phyloP scores from a whole-genome alignment of 2,329 filamentous ascomycete genomes.

The Curvularia verruculosa region DNA sequence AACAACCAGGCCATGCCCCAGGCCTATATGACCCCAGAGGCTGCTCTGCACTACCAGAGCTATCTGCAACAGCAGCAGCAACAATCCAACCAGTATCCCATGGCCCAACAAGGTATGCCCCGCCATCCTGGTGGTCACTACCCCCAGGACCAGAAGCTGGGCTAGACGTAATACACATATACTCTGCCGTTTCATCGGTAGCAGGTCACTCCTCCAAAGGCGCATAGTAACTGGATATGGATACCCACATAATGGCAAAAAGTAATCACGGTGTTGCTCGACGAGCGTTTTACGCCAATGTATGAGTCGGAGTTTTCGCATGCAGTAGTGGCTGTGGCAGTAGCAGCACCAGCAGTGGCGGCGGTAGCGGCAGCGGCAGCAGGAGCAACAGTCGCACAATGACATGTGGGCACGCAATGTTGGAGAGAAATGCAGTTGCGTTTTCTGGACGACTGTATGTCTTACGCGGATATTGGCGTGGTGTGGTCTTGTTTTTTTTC shows the following conservation, averaged over 20 bases:
- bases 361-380: slow-evolving; percentile 20
- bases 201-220: slow-evolving; percentile 39
- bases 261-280: slow-evolving; percentile 42
- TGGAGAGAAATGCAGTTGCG: slow-evolving; percentile 35
- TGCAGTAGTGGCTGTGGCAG: slow-evolving; percentile 29
- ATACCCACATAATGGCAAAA: slow-evolving; percentile 51
- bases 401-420: slow-evolving; percentile 42
- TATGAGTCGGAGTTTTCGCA: slow-evolving; percentile 27
- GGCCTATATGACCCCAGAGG: slow-evolving; percentile 69
- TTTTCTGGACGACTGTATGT: slow-evolving; percentile 43
- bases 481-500: slow-evolving; percentile 28
- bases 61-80: slow-evolving; percentile 69
- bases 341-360: slow-evolving; percentile 23
- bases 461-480: slow-evolving; percentile 46
- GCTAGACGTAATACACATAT: slow-evolving; percentile 40
- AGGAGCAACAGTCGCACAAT: slow-evolving; percentile 29
- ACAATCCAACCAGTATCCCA: slow-evolving; percentile 72
- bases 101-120: slow-evolving; percentile 80
- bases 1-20: slow-evolving; percentile 68
- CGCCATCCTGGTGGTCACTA: slow-evolving; percentile 67
- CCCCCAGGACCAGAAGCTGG: slow-evolving; percentile 63
- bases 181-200: slow-evolving; percentile 31
- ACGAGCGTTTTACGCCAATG: slow-evolving; percentile 29
- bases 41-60: slow-evolving; percentile 81
- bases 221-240: slow-evolving; percentile 45